Percentiles rank a stretch among this genome's conserved stretches.
These are phyloP conservation scores for Besnoitia besnoiti DNA, from an alignment of 169 alveolate genomes.

Conservation along the genomic window DNA sequence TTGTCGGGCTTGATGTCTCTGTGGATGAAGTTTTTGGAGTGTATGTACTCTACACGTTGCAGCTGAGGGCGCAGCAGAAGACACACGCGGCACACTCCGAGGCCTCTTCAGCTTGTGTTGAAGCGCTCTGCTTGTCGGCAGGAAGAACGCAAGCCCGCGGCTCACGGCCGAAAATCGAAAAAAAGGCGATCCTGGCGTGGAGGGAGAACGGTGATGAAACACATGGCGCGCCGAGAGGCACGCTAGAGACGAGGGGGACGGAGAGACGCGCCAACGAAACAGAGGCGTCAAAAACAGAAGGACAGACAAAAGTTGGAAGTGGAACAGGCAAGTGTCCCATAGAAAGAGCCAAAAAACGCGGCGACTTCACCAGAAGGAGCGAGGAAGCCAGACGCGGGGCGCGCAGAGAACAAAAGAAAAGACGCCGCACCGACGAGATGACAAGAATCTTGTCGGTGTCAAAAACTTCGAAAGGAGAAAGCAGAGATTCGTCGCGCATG, in stretches of 20 bases:
- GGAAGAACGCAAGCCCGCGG: not conserved
- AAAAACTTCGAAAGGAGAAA: not conserved
- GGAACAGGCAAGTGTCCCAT: too few species aligned
- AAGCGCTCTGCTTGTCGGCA: too few species aligned
- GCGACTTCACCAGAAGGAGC: not conserved
- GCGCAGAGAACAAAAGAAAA: not conserved
- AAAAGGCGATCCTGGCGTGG: not conserved
- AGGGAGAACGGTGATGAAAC: not conserved
- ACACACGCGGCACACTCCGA: not conserved
- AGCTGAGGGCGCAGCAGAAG: constrained; percentile 75
- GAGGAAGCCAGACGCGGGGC: not conserved
- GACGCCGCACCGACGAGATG: too few species aligned
- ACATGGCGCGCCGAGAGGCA: not conserved
- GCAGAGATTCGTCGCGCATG: not conserved
- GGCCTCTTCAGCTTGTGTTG: not conserved
- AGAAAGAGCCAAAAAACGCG: too few species aligned
- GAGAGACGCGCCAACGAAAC: not conserved
- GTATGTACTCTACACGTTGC: constrained; percentile 91
- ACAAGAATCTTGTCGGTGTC: too few species aligned
- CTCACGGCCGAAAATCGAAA: not conserved
- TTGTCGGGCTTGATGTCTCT: constrained; percentile 91
- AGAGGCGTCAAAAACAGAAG: too few species aligned
- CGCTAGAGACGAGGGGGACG: not conserved
- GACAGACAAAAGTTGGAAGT: too few species aligned
- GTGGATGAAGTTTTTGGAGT: constrained; percentile 92